Conservation (phyloP, 768 basidiomycete genomes). For the Kwoniella newhampshirensis region DNA sequence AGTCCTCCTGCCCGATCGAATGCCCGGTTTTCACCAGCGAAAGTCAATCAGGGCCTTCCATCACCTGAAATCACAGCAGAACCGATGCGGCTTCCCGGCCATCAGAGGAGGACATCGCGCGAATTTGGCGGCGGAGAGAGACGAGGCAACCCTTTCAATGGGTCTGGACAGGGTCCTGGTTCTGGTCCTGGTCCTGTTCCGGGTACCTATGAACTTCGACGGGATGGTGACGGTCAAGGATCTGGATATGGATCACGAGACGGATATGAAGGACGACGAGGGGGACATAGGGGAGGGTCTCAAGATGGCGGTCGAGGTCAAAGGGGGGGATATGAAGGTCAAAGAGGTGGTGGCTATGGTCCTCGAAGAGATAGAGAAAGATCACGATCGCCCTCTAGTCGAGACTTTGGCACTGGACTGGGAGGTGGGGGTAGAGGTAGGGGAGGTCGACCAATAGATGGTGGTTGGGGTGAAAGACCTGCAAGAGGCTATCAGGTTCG, state of each 20-base stretch:
- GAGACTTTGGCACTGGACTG: not conserved
- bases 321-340: not conserved
- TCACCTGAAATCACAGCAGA: too few relatives aligned
- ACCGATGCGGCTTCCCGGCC: too few relatives aligned
- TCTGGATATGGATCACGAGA: too few relatives aligned
- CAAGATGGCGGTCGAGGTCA: not conserved
- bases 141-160: too few relatives aligned
- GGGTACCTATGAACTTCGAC: too few relatives aligned
- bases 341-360: not conserved
- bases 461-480: not conserved
- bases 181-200: not conserved
- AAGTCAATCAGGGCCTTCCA: not conserved
- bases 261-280: slow-evolving; percentile 1
- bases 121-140: too few relatives aligned
- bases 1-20: not conserved
- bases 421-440: slow-evolving; percentile 19
- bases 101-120: too few relatives aligned
- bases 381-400: slow-evolving; percentile 3
- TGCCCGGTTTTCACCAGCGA: not conserved
- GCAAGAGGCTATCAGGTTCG: not conserved
- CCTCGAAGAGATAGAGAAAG: slow-evolving; percentile 3
- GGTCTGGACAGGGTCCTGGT: not conserved
- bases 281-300: not conserved
- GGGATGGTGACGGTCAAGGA: too few relatives aligned
- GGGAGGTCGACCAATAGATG: slow-evolving; percentile 11